Evolutionary conservation across 345 rosid genomes (phyloP), one percentile per base, ranked within the genome.

Genomic region (Iberis pinnata): DNA sequence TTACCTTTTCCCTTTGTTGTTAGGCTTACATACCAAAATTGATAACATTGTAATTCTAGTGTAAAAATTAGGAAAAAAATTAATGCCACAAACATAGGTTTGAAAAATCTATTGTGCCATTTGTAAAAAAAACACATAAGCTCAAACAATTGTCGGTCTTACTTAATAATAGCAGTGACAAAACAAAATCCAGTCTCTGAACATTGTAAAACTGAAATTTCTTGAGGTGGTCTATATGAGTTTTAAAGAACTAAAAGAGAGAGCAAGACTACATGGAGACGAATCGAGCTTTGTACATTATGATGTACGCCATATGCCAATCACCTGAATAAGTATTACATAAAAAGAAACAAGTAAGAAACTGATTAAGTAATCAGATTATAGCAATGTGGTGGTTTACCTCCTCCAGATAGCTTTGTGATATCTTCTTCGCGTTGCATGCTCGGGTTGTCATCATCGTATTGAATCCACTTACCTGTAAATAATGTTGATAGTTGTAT

Each of bases 291-390:
- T 83, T 88, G 80, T 92, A 85, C 98, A 88, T 77, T 65, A 93
- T 74, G 47, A 92, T 92, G 80, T 88, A 85, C 40, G 98, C 96
- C 98, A 92, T 92, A 69, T 92, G 98, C 96, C 98, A 92, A 74
- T 92, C 98, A 61, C 98, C 96, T 31, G 1, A 65, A 63, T 44
- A 4, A 2, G 42, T 27, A 51, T 7, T 27, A 27, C 29, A 27
- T 29, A 9, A 47, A 19, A 15, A 27, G 13, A 43, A 39, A 12
- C 12, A 38, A 1, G 9, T 27, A 40, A 2, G 40, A 37, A 27
- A 45, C 12, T 8, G 37, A 53, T 10, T 11, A 12, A 38, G 13
- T n/a, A 12, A 19, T 36, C 9, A 1, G 20, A 29, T 2, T 17
- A 17, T 32, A 57, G 41, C 15, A n/a, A 3, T 20, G 18, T 38